These are phyloP conservation scores for Nephelium lappaceum DNA, from an alignment of 345 rosid genomes.

Conservation along the genomic window DNA sequence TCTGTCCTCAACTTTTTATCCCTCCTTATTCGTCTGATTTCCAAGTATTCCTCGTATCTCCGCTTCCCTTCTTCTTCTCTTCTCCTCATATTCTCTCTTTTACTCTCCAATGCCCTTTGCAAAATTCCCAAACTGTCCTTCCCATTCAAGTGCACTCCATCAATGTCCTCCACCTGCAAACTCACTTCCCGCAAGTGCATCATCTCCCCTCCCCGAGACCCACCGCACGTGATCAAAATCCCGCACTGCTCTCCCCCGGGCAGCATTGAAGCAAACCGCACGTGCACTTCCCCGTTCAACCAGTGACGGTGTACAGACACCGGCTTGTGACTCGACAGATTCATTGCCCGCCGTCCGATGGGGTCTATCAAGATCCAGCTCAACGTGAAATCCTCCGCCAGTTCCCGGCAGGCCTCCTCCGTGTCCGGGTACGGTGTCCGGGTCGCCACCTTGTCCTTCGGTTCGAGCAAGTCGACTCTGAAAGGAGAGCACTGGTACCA, in stretches of 20 bases:
- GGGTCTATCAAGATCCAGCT: conserved; percentile 83
- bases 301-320: conserved; percentile 72
- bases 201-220: conserved; percentile 37
- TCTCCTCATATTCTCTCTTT: conserved; percentile 40
- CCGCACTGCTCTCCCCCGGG: conserved; percentile 43
- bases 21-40: conserved; percentile 50
- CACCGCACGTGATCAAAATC: conserved; percentile 59
- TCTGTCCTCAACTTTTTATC: conserved; percentile 53
- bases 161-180: conserved; percentile 68
- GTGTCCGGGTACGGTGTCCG: conserved; percentile 37
- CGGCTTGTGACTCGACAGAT: conserved; percentile 66
- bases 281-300: conserved; percentile 74
- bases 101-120: conserved; percentile 46
- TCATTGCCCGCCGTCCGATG: conserved; percentile 49
- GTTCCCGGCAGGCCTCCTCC: conserved; percentile 41
- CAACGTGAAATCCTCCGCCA: conserved; percentile 47
- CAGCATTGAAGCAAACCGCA: conserved; percentile 44
- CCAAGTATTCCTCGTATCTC: conserved; percentile 43
- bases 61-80: conserved; percentile 40
- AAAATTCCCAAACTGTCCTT: conserved; percentile 62
- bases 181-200: conserved; percentile 75
- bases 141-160: conserved; percentile 66
- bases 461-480: conserved; percentile 64
- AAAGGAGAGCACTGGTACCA: conserved; percentile 82
- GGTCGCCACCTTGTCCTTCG: conserved; percentile 62